phyloP scores from a whole-genome alignment of 2,329 filamentous ascomycete genomes.

The Pleurostoma richardsiae region DNA sequence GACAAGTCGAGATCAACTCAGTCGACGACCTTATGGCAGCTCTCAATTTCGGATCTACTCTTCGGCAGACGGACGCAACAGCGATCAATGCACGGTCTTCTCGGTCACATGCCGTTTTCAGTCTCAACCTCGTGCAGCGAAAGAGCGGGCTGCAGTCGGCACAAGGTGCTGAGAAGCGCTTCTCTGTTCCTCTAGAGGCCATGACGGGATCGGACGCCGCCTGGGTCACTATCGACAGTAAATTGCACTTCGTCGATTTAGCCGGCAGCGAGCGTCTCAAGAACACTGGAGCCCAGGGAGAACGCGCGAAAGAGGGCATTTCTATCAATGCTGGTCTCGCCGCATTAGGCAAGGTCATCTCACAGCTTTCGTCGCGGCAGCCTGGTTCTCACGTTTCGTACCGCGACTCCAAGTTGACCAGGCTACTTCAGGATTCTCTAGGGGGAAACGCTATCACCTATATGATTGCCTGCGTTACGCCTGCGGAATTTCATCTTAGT shows the following conservation, averaged over 20 bases:
- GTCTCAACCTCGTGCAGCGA: conserved; percentile 85
- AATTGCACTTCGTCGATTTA: conserved; percentile 96
- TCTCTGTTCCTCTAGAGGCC: conserved; percentile 79
- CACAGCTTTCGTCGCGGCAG: conserved; percentile 87
- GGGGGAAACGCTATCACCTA: conserved; percentile 98
- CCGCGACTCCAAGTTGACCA: conserved; percentile 93
- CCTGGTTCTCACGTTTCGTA: conserved; percentile 91
- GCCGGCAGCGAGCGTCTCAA: conserved; percentile 95
- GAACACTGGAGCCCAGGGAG: conserved; percentile 92
- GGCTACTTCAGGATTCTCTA: conserved; percentile 90
- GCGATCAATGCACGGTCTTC: conserved; percentile 98
- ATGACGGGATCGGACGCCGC: conserved; percentile 63
- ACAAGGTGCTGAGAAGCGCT: conserved; percentile 70
- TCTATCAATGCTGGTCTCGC: conserved; percentile 97
- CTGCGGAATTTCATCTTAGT: conserved; percentile 93
- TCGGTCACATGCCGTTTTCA: conserved; percentile 95
- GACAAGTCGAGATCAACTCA: conserved; percentile 82
- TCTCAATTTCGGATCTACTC: conserved; percentile 86
- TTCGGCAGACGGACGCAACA: conserved; percentile 94
- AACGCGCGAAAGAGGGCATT: conserved; percentile 91
- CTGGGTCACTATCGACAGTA: conserved; percentile 89
- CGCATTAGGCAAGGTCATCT: conserved; percentile 95
- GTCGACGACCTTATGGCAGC: conserved; percentile 87
- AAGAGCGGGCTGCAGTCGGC: conserved; percentile 53
- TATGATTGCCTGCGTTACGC: conserved; percentile 98